phyloP scores from a whole-genome alignment of 2,329 filamentous ascomycete species.

The Zymoseptoria tritici region DNA sequence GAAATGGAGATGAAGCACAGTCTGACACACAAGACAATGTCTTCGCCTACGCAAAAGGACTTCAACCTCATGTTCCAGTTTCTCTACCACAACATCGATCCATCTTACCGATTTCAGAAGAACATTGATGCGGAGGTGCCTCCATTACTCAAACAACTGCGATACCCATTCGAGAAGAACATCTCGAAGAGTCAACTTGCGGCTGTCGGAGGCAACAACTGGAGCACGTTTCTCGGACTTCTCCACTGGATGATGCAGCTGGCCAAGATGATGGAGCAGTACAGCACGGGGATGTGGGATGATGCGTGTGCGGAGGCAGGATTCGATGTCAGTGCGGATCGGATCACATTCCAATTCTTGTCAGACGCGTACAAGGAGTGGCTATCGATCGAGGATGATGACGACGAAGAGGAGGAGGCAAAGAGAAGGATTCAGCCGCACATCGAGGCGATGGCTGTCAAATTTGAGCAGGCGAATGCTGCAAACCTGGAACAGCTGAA shows the following conservation, averaged over 20 bases:
- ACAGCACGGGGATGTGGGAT: slow-evolving; percentile 70
- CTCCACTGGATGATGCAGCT: slow-evolving; percentile 99
- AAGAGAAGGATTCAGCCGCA: slow-evolving; percentile 75
- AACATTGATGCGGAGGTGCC: slow-evolving; percentile 93
- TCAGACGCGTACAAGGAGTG: slow-evolving; percentile 87
- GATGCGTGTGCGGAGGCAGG: slow-evolving; percentile 83
- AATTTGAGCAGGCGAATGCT: slow-evolving; percentile 78
- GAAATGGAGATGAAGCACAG: slow-evolving; percentile 96
- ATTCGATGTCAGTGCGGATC: slow-evolving; percentile 78
- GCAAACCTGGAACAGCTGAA: slow-evolving; percentile 78
- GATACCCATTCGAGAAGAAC: slow-evolving; percentile 89
- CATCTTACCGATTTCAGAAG: slow-evolving; percentile 86
- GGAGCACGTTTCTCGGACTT: slow-evolving; percentile 87
- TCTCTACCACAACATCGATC: slow-evolving; percentile 93
- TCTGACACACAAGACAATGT: slow-evolving; percentile 82
- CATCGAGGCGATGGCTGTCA: slow-evolving; percentile 75
- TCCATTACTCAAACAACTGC: slow-evolving; percentile 81
- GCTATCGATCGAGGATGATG: slow-evolving; percentile 71
- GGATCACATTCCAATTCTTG: slow-evolving; percentile 90
- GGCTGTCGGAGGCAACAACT: slow-evolving; percentile 93
- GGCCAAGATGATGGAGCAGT: slow-evolving; percentile 85
- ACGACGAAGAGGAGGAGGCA: slow-evolving; percentile 76
- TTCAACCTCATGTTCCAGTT: slow-evolving; percentile 98
- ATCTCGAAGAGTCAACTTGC: slow-evolving; percentile 95
- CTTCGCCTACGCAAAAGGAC: slow-evolving; percentile 94